These are phyloP conservation scores for Penicillium sp. DNA, from an alignment of 2,329 filamentous ascomycete species.

Conservation along the genomic window DNA sequence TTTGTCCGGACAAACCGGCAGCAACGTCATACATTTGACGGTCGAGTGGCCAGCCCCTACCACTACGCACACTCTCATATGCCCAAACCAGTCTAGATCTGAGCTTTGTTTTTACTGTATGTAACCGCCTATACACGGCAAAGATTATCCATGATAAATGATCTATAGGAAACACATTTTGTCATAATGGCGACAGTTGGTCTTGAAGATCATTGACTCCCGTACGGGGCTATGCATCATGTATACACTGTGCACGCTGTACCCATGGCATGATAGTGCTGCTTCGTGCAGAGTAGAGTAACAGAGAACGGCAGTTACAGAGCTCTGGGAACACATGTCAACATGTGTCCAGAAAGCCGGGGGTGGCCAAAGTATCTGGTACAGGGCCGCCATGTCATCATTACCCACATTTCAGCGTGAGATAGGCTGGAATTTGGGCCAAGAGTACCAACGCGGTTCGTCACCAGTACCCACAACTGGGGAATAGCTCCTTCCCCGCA, in stretches of 20 bases:
- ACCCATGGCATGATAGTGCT: neutral
- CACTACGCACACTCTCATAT: neutral
- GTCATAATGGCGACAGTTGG: neutral
- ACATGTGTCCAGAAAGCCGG: neutral
- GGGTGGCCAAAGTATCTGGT: neutral
- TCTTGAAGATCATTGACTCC: neutral
- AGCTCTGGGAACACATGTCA: neutral
- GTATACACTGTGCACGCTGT: neutral
- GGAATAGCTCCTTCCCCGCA: slow-evolving; percentile 16
- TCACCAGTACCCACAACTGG: slow-evolving; percentile 7
- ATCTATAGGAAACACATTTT: neutral
- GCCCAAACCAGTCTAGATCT: neutral
- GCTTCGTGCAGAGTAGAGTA: neutral
- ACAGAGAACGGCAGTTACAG: neutral
- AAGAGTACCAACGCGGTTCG: slow-evolving; percentile 1
- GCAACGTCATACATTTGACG: slow-evolving; percentile 8
- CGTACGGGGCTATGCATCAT: too few relatives aligned
- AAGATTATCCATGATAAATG: neutral
- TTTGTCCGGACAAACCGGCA: neutral
- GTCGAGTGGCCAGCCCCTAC: neutral
- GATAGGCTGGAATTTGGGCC: neutral
- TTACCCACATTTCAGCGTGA: slow-evolving; percentile 4
- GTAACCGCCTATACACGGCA: neutral
- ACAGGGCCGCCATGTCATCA: slow-evolving; percentile 13
- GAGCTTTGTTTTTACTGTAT: neutral